A percentile compares a stretch with the other conserved stretches of the same genome.
Evolutionary conservation across 495 filamentous ascomycete species (phyloP).

Genomic region (Emericellopsis terricola): DNA sequence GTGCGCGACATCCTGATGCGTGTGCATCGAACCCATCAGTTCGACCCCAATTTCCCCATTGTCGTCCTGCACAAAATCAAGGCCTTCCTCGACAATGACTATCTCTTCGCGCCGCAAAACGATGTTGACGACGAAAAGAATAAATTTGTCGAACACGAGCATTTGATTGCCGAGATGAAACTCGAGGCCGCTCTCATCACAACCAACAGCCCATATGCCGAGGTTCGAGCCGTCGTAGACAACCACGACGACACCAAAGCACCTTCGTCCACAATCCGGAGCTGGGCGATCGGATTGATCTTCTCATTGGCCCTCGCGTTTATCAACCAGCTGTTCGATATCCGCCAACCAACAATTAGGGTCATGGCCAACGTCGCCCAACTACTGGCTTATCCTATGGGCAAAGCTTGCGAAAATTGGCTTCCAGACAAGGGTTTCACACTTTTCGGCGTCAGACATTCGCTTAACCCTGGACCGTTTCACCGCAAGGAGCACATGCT

Average conservation of each 20-base stretch:
- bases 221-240: constrained; percentile 28
- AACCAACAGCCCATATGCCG: constrained; percentile 24
- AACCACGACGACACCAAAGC: constrained; percentile 18
- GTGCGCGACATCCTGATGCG: constrained; percentile 13
- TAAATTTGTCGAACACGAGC: constrained; percentile 5
- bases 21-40: constrained; percentile 15
- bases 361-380: constrained; percentile 17
- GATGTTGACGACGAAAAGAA: not conserved
- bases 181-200: constrained; percentile 21
- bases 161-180: constrained; percentile 21
- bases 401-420: constrained; percentile 13
- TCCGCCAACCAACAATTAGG: constrained; percentile 15
- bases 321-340: constrained; percentile 20
- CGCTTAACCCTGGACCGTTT: constrained; percentile 29
- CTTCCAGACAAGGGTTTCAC: constrained; percentile 20
- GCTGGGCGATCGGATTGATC: constrained; percentile 16
- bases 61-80: constrained; percentile 12
- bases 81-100: constrained; percentile 13
- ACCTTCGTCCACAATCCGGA: constrained; percentile 16
- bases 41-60: constrained; percentile 20
- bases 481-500: constrained; percentile 30
- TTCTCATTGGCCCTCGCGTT: constrained; percentile 15
- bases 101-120: constrained; percentile 3
- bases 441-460: constrained; percentile 14
- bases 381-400: constrained; percentile 17